A percentile compares a stretch with the other conserved stretches of the same genome.
Evolutionary conservation across 2,329 filamentous ascomycete species (phyloP).

Genomic region (Diaporthe sp.): DNA sequence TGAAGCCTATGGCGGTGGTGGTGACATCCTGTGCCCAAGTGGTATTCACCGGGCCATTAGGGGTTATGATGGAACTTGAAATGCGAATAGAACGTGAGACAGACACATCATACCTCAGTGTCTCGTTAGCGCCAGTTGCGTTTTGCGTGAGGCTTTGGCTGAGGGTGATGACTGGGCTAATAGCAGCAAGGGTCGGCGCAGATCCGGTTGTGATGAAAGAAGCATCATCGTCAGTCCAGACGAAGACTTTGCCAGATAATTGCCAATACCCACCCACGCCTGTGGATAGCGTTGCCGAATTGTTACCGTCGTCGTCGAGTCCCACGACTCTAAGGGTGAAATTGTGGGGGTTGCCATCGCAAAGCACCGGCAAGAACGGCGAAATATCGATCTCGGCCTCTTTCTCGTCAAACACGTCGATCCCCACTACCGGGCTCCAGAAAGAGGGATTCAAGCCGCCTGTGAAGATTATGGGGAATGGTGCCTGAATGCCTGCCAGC

Average conservation of each 20-base stretch:
- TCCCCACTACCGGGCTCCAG: slow-evolving; percentile 81
- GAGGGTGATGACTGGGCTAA: slow-evolving; percentile 59
- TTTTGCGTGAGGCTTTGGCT: slow-evolving; percentile 57
- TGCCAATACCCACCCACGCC: slow-evolving; percentile 77
- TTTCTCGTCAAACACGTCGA: slow-evolving; percentile 81
- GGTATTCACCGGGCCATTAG: slow-evolving; percentile 45
- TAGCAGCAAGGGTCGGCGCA: slow-evolving; percentile 44
- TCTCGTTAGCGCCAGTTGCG: slow-evolving; percentile 65
- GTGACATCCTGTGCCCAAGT: slow-evolving; percentile 69
- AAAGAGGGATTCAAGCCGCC: slow-evolving; percentile 81
- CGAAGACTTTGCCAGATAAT: slow-evolving; percentile 82
- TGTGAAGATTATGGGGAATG: slow-evolving; percentile 86
- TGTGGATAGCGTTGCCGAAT: slow-evolving; percentile 59
- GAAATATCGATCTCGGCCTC: slow-evolving; percentile 87
- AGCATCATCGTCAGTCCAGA: slow-evolving; percentile 70
- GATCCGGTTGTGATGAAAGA: slow-evolving; percentile 63
- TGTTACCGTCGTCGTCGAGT: slow-evolving; percentile 65
- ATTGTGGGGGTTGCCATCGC: slow-evolving; percentile 71
- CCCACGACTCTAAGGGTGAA: slow-evolving; percentile 77
- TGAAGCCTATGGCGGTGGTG: slow-evolving; percentile 62
- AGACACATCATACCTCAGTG: slow-evolving; percentile 66
- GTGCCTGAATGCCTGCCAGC: slow-evolving; percentile 81
- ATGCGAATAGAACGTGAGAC: slow-evolving; percentile 67
- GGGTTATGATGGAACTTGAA: slow-evolving; percentile 61
- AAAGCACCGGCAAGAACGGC: slow-evolving; percentile 77